phyloP scores from a whole-genome alignment of 768 basidiomycete genomes.

The Boletus sp. region DNA sequence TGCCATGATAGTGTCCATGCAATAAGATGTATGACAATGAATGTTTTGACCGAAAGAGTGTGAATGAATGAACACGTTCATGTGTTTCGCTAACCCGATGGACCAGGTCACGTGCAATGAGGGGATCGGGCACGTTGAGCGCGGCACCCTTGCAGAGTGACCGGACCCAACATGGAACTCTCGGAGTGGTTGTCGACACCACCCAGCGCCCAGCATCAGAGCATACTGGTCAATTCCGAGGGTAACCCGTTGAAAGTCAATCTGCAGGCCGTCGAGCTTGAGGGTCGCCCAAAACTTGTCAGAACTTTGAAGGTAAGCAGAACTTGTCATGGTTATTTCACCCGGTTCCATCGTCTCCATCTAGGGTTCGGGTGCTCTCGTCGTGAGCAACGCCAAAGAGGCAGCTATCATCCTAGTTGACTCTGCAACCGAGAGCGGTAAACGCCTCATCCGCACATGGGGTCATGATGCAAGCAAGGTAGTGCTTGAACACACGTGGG shows the following conservation, averaged over 20 bases:
- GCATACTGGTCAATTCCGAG: constrained; percentile 39
- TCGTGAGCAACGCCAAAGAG: constrained; percentile 48
- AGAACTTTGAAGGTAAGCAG: constrained; percentile 46
- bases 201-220: constrained; percentile 11
- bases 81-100: too few species aligned
- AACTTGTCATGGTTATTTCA: not conserved
- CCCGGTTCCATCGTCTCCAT: constrained; percentile 6
- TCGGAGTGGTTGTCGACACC: constrained; percentile 17
- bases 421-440: constrained; percentile 47
- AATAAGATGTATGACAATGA: constrained; percentile 28
- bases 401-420: constrained; percentile 64
- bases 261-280: constrained; percentile 54
- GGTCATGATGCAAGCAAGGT: constrained; percentile 45
- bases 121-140: not conserved
- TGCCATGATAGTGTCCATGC: constrained; percentile 38
- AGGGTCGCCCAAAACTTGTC: constrained; percentile 49
- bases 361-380: constrained; percentile 56
- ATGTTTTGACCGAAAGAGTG: not conserved
- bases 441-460: constrained; percentile 60
- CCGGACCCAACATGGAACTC: constrained; percentile 19
- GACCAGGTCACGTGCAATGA: constrained; percentile 10
- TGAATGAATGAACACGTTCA: too few species aligned
- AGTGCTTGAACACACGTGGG: constrained; percentile 57
- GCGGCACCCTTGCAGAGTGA: not conserved
- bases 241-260: constrained; percentile 50